A percentile compares a stretch with the other conserved stretches of the same genome.
These are phyloP conservation scores for Cercophora samala DNA, from an alignment of 495 filamentous ascomycete species.

Conservation along the genomic window DNA sequence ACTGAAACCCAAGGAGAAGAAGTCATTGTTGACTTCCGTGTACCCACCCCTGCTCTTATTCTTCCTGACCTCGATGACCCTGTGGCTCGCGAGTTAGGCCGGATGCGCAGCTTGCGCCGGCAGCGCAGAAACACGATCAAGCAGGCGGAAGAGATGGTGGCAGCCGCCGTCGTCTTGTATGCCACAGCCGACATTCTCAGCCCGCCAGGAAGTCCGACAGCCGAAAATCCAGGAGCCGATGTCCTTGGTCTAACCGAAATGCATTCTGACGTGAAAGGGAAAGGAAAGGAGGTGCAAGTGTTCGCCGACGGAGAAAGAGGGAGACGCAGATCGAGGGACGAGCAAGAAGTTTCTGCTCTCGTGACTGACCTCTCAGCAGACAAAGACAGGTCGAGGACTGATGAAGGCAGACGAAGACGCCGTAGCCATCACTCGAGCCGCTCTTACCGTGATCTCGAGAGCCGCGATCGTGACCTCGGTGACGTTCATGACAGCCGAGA, in stretches of 20 bases:
- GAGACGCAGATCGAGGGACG: slow-evolving; percentile 32
- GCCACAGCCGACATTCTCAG: slow-evolving; percentile 42
- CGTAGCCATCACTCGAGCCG: slow-evolving; percentile 35
- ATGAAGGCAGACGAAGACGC: slow-evolving; percentile 34
- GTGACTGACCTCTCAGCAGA: slow-evolving; percentile 50
- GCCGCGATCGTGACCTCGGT: slow-evolving; percentile 21
- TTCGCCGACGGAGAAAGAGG: slow-evolving; percentile 24
- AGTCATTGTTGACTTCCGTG: slow-evolving; percentile 37
- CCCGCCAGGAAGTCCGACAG: slow-evolving; percentile 35
- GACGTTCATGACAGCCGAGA: slow-evolving; percentile 30
- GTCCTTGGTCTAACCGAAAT: slow-evolving; percentile 32
- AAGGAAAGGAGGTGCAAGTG: slow-evolving; percentile 29
- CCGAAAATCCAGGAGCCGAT: slow-evolving; percentile 27
- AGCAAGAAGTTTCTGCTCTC: slow-evolving; percentile 31
- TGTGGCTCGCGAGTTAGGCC: slow-evolving; percentile 38
- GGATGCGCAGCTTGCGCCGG: slow-evolving; percentile 38
- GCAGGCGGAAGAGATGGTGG: slow-evolving; percentile 45
- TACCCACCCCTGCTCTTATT: slow-evolving; percentile 42
- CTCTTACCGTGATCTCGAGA: slow-evolving; percentile 22
- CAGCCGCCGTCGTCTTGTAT: slow-evolving; percentile 47
- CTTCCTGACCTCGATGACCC: slow-evolving; percentile 44
- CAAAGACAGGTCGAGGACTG: slow-evolving; percentile 34
- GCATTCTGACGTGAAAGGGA: slow-evolving; percentile 34
- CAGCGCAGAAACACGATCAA: slow-evolving; percentile 40
- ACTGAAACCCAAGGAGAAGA: slow-evolving; percentile 16